A percentile compares a stretch with the other conserved stretches of the same genome.
phyloP scores from a whole-genome alignment of 345 rosid genomes.

The Physaria fendleri region DNA sequence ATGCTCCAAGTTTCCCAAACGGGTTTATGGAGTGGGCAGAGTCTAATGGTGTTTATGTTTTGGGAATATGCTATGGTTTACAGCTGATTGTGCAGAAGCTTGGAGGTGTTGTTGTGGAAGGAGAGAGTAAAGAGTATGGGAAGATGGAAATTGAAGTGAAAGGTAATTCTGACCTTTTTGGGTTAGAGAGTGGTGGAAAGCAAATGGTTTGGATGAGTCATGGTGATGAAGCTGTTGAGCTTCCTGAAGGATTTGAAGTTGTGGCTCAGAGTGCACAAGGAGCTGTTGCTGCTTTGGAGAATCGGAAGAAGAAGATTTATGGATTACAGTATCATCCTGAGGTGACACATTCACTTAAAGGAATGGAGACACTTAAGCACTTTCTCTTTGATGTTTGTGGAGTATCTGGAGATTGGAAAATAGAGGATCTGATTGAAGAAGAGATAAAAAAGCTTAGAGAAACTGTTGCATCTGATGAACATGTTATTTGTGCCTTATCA shows the following conservation, averaged over 20 bases:
- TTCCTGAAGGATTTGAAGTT: conserved; percentile 74
- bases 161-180: conserved; percentile 46
- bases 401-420: conserved; percentile 73
- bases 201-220: conserved; percentile 98
- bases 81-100: conserved; percentile 80
- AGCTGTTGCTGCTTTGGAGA: conserved; percentile 73
- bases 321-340: conserved; percentile 97
- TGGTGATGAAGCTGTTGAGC: conserved; percentile 70
- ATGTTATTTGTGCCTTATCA: conserved; percentile 87
- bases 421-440: conserved; percentile 87
- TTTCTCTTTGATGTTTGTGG: conserved; percentile 78
- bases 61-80: conserved; percentile 86
- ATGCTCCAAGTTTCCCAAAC: conserved; percentile 62
- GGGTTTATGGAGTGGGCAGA: conserved; percentile 76
- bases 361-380: conserved; percentile 72
- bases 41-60: conserved; percentile 46
- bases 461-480: conserved; percentile 68
- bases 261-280: conserved; percentile 79
- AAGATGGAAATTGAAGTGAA: conserved; percentile 83
- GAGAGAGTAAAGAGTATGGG: conserved; percentile 90
- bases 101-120: conserved; percentile 69
- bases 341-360: conserved; percentile 94
- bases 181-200: conserved; percentile 50
- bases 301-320: conserved; percentile 50
- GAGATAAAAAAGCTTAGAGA: conserved; percentile 66